Percentiles rank a stretch among this genome's conserved stretches.
Evolutionary conservation across 2,329 filamentous ascomycete species (phyloP).

Genomic region (Daldinia sp.): DNA sequence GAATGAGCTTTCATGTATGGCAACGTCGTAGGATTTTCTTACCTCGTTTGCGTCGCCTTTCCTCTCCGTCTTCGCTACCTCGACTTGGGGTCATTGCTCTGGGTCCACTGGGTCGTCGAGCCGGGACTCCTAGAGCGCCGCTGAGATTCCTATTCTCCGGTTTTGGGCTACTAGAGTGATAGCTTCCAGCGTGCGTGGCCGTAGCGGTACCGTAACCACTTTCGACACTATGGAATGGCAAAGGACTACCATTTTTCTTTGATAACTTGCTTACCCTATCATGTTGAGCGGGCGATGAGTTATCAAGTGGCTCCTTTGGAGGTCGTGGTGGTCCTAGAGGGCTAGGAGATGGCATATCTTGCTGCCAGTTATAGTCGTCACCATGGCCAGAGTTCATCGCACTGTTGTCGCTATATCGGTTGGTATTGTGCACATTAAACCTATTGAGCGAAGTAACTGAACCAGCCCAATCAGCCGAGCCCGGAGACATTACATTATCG

Average conservation of each 20-base stretch:
- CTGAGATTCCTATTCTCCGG: slow-evolving; percentile 66
- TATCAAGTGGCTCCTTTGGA: slow-evolving; percentile 68
- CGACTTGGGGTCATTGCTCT: slow-evolving; percentile 67
- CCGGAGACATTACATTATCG: slow-evolving; percentile 66
- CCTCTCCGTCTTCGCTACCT: slow-evolving; percentile 56
- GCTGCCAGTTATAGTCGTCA: slow-evolving; percentile 53
- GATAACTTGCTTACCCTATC: slow-evolving; percentile 60
- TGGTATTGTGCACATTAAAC: slow-evolving; percentile 55
- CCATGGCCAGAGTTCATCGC: slow-evolving; percentile 45
- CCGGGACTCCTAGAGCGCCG: slow-evolving; percentile 60
- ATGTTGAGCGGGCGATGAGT: slow-evolving; percentile 49
- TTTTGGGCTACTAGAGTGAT: slow-evolving; percentile 61
- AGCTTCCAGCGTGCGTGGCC: slow-evolving; percentile 54
- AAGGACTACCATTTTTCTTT: slow-evolving; percentile 61
- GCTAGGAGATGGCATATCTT: slow-evolving; percentile 53
- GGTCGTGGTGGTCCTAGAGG: slow-evolving; percentile 63
- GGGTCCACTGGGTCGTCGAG: slow-evolving; percentile 64
- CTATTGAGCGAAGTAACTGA: slow-evolving; percentile 67
- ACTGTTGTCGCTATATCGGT: slow-evolving; percentile 60
- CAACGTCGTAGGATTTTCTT: slow-evolving; percentile 38
- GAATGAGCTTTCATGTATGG: background rate
- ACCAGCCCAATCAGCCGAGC: slow-evolving; percentile 68
- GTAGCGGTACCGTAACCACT: slow-evolving; percentile 61
- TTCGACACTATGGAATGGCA: slow-evolving; percentile 65
- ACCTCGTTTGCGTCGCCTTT: slow-evolving; percentile 67